phyloP scores from a whole-genome alignment of 805 yeast genomes.

The Candida nonsorbophila region DNA sequence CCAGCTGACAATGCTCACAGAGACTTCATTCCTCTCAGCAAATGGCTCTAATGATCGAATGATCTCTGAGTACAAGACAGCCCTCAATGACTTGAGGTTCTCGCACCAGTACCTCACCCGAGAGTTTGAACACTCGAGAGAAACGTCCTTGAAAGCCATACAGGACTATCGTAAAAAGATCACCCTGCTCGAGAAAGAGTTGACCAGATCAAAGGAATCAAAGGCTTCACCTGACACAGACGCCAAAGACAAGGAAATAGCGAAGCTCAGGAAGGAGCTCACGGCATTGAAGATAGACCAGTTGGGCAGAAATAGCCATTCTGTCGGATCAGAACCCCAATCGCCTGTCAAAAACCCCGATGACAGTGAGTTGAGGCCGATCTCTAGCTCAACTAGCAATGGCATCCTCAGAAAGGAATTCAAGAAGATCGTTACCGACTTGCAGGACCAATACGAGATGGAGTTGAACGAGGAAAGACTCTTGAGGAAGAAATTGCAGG shows the following conservation, averaged over 20 bases:
- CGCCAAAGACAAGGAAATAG: constrained; percentile 34
- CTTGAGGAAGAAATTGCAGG: constrained; percentile 40
- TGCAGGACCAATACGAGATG: constrained; percentile 56
- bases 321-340: constrained; percentile 2
- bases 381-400: constrained; percentile 31
- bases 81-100: constrained; percentile 62
- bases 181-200: constrained; percentile 45
- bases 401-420: constrained; percentile 64
- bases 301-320: constrained; percentile 24
- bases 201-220: constrained; percentile 11
- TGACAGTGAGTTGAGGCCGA: constrained; percentile 15
- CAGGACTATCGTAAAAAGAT: constrained; percentile 51
- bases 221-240: constrained; percentile 2
- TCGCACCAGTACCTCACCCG: constrained; percentile 66
- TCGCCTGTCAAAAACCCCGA: too few relatives aligned
- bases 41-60: constrained; percentile 8
- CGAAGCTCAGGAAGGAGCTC: constrained; percentile 40
- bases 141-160: constrained; percentile 47
- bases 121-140: constrained; percentile 63
- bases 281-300: constrained; percentile 40
- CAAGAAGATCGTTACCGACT: constrained; percentile 56
- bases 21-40: neutral
- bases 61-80: constrained; percentile 44
- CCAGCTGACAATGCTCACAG: neutral
- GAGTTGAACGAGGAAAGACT: constrained; percentile 54